Conservation (phyloP, 2,329 filamentous ascomycete species). For the Periglandula ipomoeae region DNA sequence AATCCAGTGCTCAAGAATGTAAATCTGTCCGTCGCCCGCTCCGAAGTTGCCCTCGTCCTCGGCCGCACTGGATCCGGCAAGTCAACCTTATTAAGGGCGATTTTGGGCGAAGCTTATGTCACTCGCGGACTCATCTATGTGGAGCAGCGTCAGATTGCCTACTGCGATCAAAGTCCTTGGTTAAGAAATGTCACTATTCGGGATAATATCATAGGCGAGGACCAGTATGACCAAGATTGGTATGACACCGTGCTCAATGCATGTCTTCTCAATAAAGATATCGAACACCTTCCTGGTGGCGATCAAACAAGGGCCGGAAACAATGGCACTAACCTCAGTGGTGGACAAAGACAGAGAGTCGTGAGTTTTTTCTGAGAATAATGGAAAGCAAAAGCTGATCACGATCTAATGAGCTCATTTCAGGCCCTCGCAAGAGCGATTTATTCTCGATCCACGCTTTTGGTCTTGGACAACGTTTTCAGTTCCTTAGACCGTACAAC, state of each 20-base stretch:
- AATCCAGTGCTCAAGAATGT: slow-evolving; percentile 17
- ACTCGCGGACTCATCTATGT: slow-evolving; percentile 9
- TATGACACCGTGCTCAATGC: slow-evolving; percentile 10
- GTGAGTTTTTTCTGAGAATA: slow-evolving; percentile 10
- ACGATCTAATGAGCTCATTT: neutral
- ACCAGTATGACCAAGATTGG: slow-evolving; percentile 10
- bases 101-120: slow-evolving; percentile 8
- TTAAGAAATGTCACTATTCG: slow-evolving; percentile 15
- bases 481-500: slow-evolving; percentile 5
- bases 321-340: slow-evolving; percentile 26
- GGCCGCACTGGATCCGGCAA: slow-evolving; percentile 19
- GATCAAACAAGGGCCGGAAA: slow-evolving; percentile 24
- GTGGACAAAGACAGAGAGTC: slow-evolving; percentile 27
- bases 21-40: slow-evolving; percentile 1
- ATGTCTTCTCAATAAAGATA: slow-evolving; percentile 16
- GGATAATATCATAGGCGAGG: slow-evolving; percentile 16
- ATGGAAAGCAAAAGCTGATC: neutral
- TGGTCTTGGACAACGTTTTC: slow-evolving; percentile 12
- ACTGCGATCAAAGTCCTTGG: slow-evolving; percentile 16
- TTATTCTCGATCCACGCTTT: slow-evolving; percentile 23
- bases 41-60: slow-evolving; percentile 5
- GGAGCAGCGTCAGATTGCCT: slow-evolving; percentile 6
- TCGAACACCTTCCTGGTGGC: slow-evolving; percentile 17
- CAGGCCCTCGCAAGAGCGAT: slow-evolving; percentile 31
- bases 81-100: slow-evolving; percentile 7